Base-by-base conservation (phyloP, 257 asterid genomes). In the Apocynum venetum region DNA sequence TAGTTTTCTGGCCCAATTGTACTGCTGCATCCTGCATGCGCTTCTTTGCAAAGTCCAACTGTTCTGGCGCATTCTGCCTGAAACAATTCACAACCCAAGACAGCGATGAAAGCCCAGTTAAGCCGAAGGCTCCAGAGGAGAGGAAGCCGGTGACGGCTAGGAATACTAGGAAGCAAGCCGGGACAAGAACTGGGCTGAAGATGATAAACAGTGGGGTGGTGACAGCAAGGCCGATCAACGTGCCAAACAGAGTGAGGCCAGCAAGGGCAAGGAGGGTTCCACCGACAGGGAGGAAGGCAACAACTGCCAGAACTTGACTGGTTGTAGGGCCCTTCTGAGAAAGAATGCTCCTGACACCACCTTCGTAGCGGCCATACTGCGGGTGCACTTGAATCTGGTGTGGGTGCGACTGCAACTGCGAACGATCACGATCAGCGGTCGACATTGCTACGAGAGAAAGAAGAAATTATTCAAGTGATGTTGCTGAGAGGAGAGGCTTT, bases 81-180 rank as follows among this genome's bases (percentile, higher is more conserved):
- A 92, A 87, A 76, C 79, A 80, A 59, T 85, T 93, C 76, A 90
- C 51, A 4, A 90, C 92, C 93, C 94, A 91, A 35, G 96, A 89
- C 0, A 94, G 83, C 11, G 98, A 89, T n/a, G 97, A 87, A 5
- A 94, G 88, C 0, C 97, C 97, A 7, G 96, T 89, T 5, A 92
- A 79, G 19, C 97, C 97, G 51, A 94, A 89, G 1, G 97, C 97
- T 0, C 98, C 97, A 0, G 97, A 94, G 1, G 97, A 82, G 13
- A 94, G 40, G 47, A 92, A 83, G 1, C 94, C 98, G 2, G 89
- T 72, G 5, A 92, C 94, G 1, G 97, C 85, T 10, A 92, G 89
- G 20, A 65, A 91, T 3, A 86, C 0, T 0, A 87, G 72, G 19
- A 89, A 52, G 49, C 82, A 82, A 35, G 97, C 97, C 1, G 98